These are phyloP conservation scores for Stromatinia cepivora DNA, from an alignment of 2,329 filamentous ascomycete genomes.

Conservation along the genomic window DNA sequence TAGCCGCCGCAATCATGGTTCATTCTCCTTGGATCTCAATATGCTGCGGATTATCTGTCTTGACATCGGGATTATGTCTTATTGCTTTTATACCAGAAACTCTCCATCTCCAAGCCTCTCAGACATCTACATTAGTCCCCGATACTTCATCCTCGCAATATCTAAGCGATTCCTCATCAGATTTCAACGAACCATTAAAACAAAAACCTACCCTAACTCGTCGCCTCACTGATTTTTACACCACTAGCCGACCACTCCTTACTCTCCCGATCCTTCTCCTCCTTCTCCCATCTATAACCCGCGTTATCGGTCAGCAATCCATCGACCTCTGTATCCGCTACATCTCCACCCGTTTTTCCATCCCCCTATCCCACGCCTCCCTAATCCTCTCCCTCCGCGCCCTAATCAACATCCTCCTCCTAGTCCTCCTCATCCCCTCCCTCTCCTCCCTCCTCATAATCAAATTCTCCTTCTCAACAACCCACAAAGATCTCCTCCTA, in stretches of 20 bases:
- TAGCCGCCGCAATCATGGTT: slow-evolving; percentile 44
- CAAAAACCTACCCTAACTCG: slow-evolving; percentile 27
- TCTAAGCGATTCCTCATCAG: slow-evolving; percentile 3
- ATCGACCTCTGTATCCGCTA: slow-evolving; percentile 35
- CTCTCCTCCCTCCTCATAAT: slow-evolving; percentile 32
- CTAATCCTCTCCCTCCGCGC: slow-evolving; percentile 38
- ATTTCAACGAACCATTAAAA: slow-evolving; percentile 2
- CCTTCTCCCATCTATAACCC: slow-evolving; percentile 34
- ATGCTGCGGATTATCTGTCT: slow-evolving; percentile 26
- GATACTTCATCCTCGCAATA: slow-evolving; percentile 18
- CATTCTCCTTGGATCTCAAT: slow-evolving; percentile 37
- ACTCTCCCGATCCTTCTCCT: slow-evolving; percentile 38
- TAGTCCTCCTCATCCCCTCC: slow-evolving; percentile 33
- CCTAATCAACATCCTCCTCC: slow-evolving; percentile 34
- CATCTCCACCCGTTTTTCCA: slow-evolving; percentile 36
- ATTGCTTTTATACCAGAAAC: slow-evolving; percentile 41
- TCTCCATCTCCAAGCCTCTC: slow-evolving; percentile 31
- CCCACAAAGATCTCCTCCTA: slow-evolving; percentile 35
- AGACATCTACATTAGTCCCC: slow-evolving; percentile 14
- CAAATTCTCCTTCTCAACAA: slow-evolving; percentile 26
- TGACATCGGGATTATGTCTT: slow-evolving; percentile 30
- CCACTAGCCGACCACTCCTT: slow-evolving; percentile 30
- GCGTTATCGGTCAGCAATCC: slow-evolving; percentile 27
- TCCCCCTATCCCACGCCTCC: slow-evolving; percentile 31
- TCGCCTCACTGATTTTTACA: not conserved